Base-by-base conservation (phyloP, 169 alveolate genomes). In the Plasmodium fragile region DNA sequence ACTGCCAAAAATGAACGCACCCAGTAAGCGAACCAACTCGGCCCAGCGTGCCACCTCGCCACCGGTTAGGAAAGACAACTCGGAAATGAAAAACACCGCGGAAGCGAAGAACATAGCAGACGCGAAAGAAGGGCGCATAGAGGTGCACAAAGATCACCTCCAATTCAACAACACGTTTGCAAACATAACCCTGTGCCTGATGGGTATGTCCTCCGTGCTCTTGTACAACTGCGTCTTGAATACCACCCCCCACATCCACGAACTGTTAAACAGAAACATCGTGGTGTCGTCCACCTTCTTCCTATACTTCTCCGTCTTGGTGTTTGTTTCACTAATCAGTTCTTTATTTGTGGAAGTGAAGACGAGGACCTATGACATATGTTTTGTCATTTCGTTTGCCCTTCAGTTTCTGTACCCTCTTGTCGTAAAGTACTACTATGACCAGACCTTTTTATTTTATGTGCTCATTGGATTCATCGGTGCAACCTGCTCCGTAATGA, bases 181-280 rank as follows among this genome's bases (percentile, higher is more conserved):
- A 87, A 87, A 87, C 45, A 36, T 78, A 78, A 78, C 93, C 25
- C 70, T 87, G 39, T 87, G 93, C 34, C 81, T 87, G 55, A 87
- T 78, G 90, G 93, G 93, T 3, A 87, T 87, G 81, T 87, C 93
- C 5, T 87, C 93, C 18, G 93, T 87, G 5, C 69, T 87, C 25
- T 7, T 87, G 18, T 87, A 87, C 45, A 77, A 87, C 52, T 87
- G 81, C 81, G 93, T 87, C 8, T 65, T 87, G 45, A 87, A 87
- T 69, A 87, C 93, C 34, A 87, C 93, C 13, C 93, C 93, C 6
- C 93, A 87, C 49, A 87, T 87, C 28, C 93, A 87, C 81, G 93
- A 18, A 78, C 34, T 87, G 36, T 49, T 87, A 28, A 87, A 87
- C 71, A 87, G 52, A 69, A 39, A 87, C 65, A 87, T 87, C 41